These are phyloP conservation scores for Candida berthetii DNA, from an alignment of 805 yeast species.

Conservation along the genomic window DNA sequence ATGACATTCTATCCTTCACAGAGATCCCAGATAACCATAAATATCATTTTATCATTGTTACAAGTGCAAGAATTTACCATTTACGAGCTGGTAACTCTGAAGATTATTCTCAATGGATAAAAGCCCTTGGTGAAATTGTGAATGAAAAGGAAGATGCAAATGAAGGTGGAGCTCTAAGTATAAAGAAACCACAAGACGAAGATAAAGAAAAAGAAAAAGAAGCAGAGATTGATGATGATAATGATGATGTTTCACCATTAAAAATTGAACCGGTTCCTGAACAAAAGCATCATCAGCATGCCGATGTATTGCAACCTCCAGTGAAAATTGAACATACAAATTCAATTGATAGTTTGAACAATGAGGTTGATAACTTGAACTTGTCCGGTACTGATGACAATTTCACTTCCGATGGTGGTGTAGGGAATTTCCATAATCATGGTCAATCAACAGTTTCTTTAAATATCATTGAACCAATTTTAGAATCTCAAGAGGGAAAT, in stretches of 20 bases:
- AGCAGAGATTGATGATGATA: too few relatives aligned
- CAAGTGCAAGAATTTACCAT: constrained; percentile 15
- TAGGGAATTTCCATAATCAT: too few relatives aligned
- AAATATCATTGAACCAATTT: constrained; percentile 2
- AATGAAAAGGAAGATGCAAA: constrained; percentile 1
- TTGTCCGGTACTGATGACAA: constrained; percentile 19
- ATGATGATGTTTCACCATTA: too few relatives aligned
- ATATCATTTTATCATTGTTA: constrained; percentile 17
- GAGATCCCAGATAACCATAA: constrained; percentile 14
- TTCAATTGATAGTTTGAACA: background rate
- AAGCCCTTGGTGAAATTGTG: constrained; percentile 9
- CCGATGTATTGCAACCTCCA: background rate
- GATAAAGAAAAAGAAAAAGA: background rate
- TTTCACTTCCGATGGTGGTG: constrained; percentile 8
- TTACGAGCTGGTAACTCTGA: constrained; percentile 12
- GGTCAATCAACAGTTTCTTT: too few relatives aligned
- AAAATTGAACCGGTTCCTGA: background rate
- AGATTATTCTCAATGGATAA: constrained; percentile 16
- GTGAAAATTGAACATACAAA: constrained; percentile 1
- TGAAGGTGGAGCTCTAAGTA: too few relatives aligned
- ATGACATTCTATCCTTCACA: constrained; percentile 10
- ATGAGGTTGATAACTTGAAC: constrained; percentile 7
- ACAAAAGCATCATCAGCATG: background rate
- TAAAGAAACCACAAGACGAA: background rate
- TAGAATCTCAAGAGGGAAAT: background rate